Percentiles rank a stretch among this genome's conserved stretches.
Conservation (phyloP, 495 filamentous ascomycete genomes). For the Aspergillus sparsus region DNA sequence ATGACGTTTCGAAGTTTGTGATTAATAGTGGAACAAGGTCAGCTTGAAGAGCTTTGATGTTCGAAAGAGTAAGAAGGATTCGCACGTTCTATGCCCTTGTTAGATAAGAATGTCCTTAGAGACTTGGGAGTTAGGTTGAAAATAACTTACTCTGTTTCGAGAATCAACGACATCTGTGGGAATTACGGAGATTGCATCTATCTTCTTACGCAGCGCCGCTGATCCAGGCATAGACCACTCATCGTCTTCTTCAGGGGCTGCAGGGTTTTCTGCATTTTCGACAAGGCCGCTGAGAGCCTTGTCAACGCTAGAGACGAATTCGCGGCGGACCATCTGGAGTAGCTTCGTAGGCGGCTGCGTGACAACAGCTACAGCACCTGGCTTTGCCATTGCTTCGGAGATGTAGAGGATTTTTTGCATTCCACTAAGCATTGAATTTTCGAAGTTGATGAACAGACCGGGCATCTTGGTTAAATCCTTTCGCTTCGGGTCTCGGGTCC, state of each 20-base stretch:
- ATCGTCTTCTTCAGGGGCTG: conserved; percentile 62
- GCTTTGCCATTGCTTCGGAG: conserved; percentile 72
- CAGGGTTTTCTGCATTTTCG: conserved; percentile 81
- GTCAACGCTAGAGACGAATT: conserved; percentile 89
- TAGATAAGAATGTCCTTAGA: conserved; percentile 11
- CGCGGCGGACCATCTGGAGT: conserved; percentile 77
- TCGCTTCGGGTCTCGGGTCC: conserved; percentile 76
- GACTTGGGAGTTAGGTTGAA: background rate
- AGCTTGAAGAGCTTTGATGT: conserved; percentile 75
- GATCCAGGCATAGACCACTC: conserved; percentile 43
- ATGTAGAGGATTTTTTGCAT: conserved; percentile 96
- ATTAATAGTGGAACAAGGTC: conserved; percentile 81
- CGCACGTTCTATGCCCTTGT: conserved; percentile 70
- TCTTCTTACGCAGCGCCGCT: conserved; percentile 29
- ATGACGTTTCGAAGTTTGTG: conserved; percentile 82
- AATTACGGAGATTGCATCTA: conserved; percentile 38
- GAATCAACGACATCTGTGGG: conserved; percentile 63
- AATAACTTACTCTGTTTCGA: conserved; percentile 64
- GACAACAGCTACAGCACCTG: conserved; percentile 70
- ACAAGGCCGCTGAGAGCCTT: conserved; percentile 92
- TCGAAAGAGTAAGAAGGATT: conserved; percentile 88
- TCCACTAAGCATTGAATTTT: conserved; percentile 70
- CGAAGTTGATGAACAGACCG: conserved; percentile 73
- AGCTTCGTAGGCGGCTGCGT: conserved; percentile 79
- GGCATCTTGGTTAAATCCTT: conserved; percentile 91